A percentile compares a stretch with the other conserved stretches of the same genome.
These are phyloP conservation scores for Setomelanomma holmii DNA, from an alignment of 2,329 filamentous ascomycete species.

Conservation along the genomic window DNA sequence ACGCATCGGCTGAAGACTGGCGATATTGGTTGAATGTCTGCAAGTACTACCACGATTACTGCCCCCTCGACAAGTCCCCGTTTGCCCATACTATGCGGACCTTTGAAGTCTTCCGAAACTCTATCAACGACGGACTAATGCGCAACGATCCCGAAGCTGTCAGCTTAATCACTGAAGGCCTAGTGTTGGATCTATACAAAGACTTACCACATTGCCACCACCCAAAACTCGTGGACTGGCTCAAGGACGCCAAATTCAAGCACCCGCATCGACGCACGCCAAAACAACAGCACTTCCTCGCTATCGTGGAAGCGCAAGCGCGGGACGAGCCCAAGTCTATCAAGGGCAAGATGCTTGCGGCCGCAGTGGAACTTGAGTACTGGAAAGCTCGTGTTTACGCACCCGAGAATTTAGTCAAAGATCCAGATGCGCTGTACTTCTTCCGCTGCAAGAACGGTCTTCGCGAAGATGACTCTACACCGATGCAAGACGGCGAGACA, in stretches of 20 bases:
- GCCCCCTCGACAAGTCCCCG: not conserved
- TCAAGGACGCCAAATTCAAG: constrained; percentile 10
- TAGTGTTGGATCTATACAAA: not conserved
- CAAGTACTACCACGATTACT: too few relatives aligned
- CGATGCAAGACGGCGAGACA: not conserved
- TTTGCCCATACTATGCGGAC: constrained; percentile 4
- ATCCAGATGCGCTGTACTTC: constrained; percentile 4
- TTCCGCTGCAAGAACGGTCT: constrained; percentile 5
- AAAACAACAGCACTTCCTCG: constrained; percentile 7
- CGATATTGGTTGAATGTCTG: too few relatives aligned
- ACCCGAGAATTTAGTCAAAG: constrained; percentile 2
- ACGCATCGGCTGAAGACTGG: too few relatives aligned
- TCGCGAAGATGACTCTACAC: not conserved
- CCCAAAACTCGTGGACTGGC: not conserved
- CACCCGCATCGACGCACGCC: constrained; percentile 9
- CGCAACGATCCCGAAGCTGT: not conserved
- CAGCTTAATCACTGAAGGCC: not conserved
- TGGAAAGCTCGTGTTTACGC: not conserved
- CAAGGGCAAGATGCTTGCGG: not conserved
- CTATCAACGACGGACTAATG: constrained; percentile 1
- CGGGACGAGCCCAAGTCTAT: not conserved
- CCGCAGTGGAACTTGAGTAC: not conserved
- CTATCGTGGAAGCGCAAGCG: constrained; percentile 3
- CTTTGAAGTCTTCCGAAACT: constrained; percentile 9
- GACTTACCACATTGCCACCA: constrained; percentile 3